Evolutionary conservation across 306 rosid species (phyloP).

Genomic region (Astragalus glycyphyllos): DNA sequence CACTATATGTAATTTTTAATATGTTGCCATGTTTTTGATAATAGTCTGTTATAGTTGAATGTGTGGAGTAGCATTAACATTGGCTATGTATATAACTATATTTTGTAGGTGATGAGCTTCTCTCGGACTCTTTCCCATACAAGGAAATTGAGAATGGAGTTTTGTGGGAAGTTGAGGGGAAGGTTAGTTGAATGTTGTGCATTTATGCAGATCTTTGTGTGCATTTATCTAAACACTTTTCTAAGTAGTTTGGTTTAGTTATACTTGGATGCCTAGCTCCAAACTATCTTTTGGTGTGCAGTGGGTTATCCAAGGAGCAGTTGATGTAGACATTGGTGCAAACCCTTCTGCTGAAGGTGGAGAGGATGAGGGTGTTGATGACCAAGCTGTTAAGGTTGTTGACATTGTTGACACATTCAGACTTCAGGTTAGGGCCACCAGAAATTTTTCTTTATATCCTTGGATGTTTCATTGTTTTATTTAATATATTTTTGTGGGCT

Average conservation of each 20-base stretch:
- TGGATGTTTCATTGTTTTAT: background rate
- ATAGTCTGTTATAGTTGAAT: background rate
- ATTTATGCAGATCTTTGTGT: background rate
- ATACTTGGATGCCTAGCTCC: background rate
- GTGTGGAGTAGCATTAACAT: background rate
- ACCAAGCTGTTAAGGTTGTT: slow-evolving; percentile 62
- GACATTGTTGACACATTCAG: slow-evolving; percentile 50
- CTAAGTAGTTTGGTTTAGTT: background rate
- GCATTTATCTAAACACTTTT: background rate
- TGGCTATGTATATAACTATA: background rate
- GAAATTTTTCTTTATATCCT: background rate
- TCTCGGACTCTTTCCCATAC: slow-evolving; percentile 79
- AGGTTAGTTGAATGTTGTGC: slow-evolving; percentile 51
- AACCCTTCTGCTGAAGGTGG: slow-evolving; percentile 95
- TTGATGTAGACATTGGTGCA: slow-evolving; percentile 89
- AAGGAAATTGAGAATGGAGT: slow-evolving; percentile 70
- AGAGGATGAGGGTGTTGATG: slow-evolving; percentile 88
- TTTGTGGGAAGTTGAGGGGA: slow-evolving; percentile 88
- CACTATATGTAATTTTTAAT: background rate
- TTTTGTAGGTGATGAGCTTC: slow-evolving; percentile 80
- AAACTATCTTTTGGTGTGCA: slow-evolving; percentile 16
- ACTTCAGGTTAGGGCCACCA: slow-evolving; percentile 42
- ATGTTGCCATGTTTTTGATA: background rate
- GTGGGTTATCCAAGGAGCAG: slow-evolving; percentile 87
- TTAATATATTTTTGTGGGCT: background rate